Percentiles rank a stretch among this genome's conserved stretches.
phyloP scores from a whole-genome alignment of 352 stramenopile species.

The Pythium apleroticum region DNA sequence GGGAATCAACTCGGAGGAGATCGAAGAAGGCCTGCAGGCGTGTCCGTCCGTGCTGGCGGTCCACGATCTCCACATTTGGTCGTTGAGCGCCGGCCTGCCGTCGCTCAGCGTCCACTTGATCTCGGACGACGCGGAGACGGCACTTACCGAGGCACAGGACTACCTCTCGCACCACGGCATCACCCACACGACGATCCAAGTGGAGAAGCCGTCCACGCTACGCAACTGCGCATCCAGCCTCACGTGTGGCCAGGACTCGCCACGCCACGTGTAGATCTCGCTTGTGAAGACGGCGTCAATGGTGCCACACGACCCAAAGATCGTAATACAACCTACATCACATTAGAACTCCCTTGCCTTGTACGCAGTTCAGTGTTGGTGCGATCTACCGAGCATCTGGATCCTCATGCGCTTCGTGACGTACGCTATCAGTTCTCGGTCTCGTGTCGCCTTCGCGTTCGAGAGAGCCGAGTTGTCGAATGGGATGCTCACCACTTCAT shows the following conservation, averaged over 20 bases:
- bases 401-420: not conserved
- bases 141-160: slow-evolving; percentile 68
- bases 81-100: slow-evolving; percentile 88
- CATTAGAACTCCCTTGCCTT: not conserved
- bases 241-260: slow-evolving; percentile 79
- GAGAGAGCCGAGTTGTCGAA: not conserved
- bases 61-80: slow-evolving; percentile 99
- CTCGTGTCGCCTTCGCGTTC: not conserved
- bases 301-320: not conserved
- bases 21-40: slow-evolving; percentile 74
- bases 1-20: slow-evolving; percentile 84
- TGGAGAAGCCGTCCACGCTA: slow-evolving; percentile 66
- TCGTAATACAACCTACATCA: not conserved
- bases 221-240: slow-evolving; percentile 65
- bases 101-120: slow-evolving; percentile 94
- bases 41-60: slow-evolving; percentile 90
- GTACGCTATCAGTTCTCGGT: not conserved
- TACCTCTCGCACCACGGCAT: slow-evolving; percentile 78
- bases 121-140: slow-evolving; percentile 60
- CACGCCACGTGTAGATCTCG: slow-evolving; percentile 32
- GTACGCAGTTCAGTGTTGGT: too few species aligned
- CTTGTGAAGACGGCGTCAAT: not conserved
- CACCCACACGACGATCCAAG: slow-evolving; percentile 88
- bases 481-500: not conserved
- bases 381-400: not conserved